These are phyloP conservation scores for Anethum foeniculum DNA, from an alignment of 140 eudicot genomes.

Conservation along the genomic window DNA sequence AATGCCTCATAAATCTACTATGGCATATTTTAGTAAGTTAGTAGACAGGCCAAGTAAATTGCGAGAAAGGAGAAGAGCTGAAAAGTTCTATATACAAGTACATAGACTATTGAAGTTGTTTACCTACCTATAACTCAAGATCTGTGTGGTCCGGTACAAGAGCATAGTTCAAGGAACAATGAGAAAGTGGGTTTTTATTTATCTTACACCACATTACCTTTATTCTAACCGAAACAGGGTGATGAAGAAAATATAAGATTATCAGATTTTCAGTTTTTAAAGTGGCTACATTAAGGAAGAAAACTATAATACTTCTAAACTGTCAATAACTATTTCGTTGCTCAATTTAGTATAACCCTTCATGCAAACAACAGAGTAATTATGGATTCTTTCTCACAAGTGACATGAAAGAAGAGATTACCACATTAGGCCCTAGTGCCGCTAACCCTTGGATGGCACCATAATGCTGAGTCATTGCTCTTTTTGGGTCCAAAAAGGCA, in stretches of 20 bases:
- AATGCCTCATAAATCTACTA: background rate
- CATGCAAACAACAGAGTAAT: background rate
- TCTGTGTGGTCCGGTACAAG: background rate
- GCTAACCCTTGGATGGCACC: constrained; percentile 75
- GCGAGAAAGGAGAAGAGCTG: background rate
- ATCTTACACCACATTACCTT: background rate
- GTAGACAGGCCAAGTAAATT: background rate
- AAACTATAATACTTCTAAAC: background rate
- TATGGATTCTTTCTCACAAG: background rate
- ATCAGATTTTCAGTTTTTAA: background rate
- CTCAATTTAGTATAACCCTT: background rate
- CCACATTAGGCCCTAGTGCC: constrained; percentile 70
- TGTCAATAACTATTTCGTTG: background rate
- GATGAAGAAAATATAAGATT: background rate
- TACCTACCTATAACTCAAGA: background rate
- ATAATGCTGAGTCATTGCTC: constrained; percentile 63
- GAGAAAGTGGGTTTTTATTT: background rate
- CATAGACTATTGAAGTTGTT: background rate
- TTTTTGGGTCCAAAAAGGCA: constrained; percentile 57
- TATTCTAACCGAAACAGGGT: background rate
- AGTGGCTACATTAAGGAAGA: background rate
- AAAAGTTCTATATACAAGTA: background rate
- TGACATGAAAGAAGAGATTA: constrained; percentile 19
- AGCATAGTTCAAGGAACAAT: background rate
- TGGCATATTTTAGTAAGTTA: background rate